A percentile compares a stretch with the other conserved stretches of the same genome.
phyloP scores from a whole-genome alignment of 768 basidiomycete genomes.

The Tylopilus sp. region DNA sequence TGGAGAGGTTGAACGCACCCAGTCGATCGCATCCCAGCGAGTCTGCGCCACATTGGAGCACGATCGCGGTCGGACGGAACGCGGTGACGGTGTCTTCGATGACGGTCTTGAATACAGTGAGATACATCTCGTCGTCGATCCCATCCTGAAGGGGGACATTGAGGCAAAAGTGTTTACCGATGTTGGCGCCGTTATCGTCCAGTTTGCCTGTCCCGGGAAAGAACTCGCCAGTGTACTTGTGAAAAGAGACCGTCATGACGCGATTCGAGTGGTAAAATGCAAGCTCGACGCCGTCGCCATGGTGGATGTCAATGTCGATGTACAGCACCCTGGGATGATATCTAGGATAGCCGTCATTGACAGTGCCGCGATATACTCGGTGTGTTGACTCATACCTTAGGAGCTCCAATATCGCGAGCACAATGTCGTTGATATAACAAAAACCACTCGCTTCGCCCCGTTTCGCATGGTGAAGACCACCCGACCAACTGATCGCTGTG shows the following conservation, averaged over 20 bases:
- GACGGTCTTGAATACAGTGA: conserved; percentile 92
- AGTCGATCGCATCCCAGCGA: conserved; percentile 92
- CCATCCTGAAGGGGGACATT: conserved; percentile 96
- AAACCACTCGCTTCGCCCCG: conserved; percentile 97
- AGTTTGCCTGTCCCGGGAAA: conserved; percentile 97
- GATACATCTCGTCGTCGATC: conserved; percentile 96
- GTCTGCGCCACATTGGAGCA: conserved; percentile 96
- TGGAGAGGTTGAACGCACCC: conserved; percentile 96
- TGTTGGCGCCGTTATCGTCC: conserved; percentile 84
- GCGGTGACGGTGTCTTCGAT: conserved; percentile 90
- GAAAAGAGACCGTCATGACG: conserved; percentile 99
- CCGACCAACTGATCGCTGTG: conserved; percentile 99
- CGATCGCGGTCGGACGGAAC: conserved; percentile 87
- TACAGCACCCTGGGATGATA: conserved; percentile 93
- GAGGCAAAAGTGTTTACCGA: conserved; percentile 91
- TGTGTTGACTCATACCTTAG: conserved; percentile 54
- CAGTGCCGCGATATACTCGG: background rate
- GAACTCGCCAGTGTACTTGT: conserved; percentile 98
- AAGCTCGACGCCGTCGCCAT: conserved; percentile 97
- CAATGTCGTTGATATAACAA: conserved; percentile 97
- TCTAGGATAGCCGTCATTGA: conserved; percentile 39
- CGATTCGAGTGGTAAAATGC: conserved; percentile 97
- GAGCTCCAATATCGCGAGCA: conserved; percentile 89
- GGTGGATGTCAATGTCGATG: conserved; percentile 99
- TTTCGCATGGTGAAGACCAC: conserved; percentile 97